Evolutionary conservation across 257 asterid genomes (phyloP).

Genomic region (Solanum sejunctum): DNA sequence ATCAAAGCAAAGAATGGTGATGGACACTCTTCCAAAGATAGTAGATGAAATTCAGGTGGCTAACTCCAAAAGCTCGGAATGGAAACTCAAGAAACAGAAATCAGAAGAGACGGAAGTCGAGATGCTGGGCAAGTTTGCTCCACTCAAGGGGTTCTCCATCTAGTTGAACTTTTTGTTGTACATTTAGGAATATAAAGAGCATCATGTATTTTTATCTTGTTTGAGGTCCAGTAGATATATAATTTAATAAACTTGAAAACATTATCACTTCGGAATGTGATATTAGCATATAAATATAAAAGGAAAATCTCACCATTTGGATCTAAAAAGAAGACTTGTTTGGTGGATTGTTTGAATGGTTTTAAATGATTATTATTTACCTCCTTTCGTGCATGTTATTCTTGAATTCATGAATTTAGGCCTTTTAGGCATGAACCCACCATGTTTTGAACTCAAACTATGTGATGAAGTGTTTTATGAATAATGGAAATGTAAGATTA

Average conservation of each 20-base stretch:
- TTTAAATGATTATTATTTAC: too few relatives aligned
- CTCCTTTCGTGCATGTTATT: too few relatives aligned
- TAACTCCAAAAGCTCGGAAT: slow-evolving; percentile 8
- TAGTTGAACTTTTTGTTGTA: neutral
- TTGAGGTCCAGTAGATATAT: neutral
- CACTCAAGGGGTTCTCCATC: slow-evolving; percentile 25
- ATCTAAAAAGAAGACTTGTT: slow-evolving; percentile 66
- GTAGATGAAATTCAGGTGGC: slow-evolving; percentile 29
- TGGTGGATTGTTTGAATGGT: too few relatives aligned
- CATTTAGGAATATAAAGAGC: neutral
- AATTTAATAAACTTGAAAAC: neutral
- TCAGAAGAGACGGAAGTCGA: slow-evolving; percentile 18
- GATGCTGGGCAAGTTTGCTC: slow-evolving; percentile 17
- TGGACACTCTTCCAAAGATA: slow-evolving; percentile 16
- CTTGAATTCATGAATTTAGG: too few relatives aligned
- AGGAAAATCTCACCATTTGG: neutral
- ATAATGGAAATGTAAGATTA: too few relatives aligned
- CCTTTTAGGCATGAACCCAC: too few relatives aligned
- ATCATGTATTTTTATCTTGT: neutral
- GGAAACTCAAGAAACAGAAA: slow-evolving; percentile 22
- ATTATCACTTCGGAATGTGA: neutral
- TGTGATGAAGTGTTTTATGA: too few relatives aligned
- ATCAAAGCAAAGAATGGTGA: slow-evolving; percentile 7
- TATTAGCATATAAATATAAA: neutral
- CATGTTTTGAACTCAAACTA: too few relatives aligned